Evolutionary conservation across 495 filamentous ascomycete genomes (phyloP).

Genomic region (Penicillium canescens): DNA sequence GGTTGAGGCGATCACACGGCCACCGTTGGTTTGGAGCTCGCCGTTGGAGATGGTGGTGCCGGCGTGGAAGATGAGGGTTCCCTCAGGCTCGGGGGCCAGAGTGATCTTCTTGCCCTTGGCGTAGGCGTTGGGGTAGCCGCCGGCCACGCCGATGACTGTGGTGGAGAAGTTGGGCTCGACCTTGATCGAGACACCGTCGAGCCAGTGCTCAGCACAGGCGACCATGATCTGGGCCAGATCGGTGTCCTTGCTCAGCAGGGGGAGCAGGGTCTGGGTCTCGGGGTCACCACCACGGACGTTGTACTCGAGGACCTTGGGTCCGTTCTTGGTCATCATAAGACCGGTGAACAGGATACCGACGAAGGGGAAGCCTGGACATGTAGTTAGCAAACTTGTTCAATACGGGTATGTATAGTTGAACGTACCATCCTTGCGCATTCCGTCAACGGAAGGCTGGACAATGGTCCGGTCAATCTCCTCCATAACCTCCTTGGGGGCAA

Average conservation of each 20-base stretch:
- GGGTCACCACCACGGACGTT: conserved; percentile 97
- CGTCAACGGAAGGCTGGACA: conserved; percentile 85
- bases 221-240: conserved; percentile 91
- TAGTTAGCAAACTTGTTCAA: not conserved
- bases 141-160: conserved; percentile 91
- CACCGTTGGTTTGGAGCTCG: conserved; percentile 74
- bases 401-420: not conserved
- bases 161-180: conserved; percentile 70
- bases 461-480: conserved; percentile 79
- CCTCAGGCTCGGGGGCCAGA: conserved; percentile 46
- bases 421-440: conserved; percentile 75
- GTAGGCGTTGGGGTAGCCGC: conserved; percentile 92
- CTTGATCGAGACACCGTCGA: conserved; percentile 69
- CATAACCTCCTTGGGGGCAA: conserved; percentile 72
- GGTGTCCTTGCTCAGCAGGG: conserved; percentile 73
- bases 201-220: conserved; percentile 74
- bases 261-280: conserved; percentile 90
- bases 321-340: conserved; percentile 87
- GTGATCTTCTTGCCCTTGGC: conserved; percentile 77
- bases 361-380: conserved; percentile 61
- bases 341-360: conserved; percentile 91
- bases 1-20: conserved; percentile 87
- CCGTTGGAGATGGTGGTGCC: conserved; percentile 69
- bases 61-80: conserved; percentile 85
- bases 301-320: conserved; percentile 91